Percentiles rank a stretch among this genome's conserved stretches.
phyloP scores from a whole-genome alignment of 306 rosid genomes.

The Glycine soja region DNA sequence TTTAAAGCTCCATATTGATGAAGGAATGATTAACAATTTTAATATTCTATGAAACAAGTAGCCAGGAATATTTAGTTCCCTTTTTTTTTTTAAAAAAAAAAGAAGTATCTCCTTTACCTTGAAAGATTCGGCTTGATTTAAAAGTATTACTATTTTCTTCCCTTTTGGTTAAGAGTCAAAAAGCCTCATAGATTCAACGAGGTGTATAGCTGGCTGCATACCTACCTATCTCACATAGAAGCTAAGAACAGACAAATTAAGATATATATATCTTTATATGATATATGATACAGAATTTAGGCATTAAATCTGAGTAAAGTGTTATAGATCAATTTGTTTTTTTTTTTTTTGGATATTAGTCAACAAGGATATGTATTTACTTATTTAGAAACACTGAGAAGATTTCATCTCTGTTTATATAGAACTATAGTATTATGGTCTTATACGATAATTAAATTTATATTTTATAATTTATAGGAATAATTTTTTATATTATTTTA shows the following conservation, averaged over 20 bases:
- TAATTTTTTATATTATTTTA: no score
- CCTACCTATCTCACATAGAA: conserved; percentile 23
- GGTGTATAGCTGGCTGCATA: conserved; percentile 5
- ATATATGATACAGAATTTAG: conserved; percentile 40
- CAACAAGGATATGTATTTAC: neutral
- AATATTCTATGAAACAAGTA: conserved; percentile 45
- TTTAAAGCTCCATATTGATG: conserved; percentile 31
- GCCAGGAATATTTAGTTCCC: conserved; percentile 29
- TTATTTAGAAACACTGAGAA: neutral
- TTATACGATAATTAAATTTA: no score
- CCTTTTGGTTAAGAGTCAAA: conserved; percentile 43
- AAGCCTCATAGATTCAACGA: conserved; percentile 42
- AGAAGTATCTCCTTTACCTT: conserved; percentile 24
- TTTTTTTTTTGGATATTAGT: no score
- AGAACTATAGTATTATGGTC: no score
- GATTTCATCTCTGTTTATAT: neutral
- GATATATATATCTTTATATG: neutral
- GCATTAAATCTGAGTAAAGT: conserved; percentile 47
- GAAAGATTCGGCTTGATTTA: conserved; percentile 17
- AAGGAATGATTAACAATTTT: conserved; percentile 44
- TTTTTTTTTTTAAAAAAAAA: neutral
- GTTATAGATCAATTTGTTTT: conserved; percentile 15
- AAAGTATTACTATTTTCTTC: conserved; percentile 4
- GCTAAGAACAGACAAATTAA: conserved; percentile 40
- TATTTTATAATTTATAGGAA: no score